Evolutionary conservation across 345 rosid genomes (phyloP).

Genomic region (Firmiana major): DNA sequence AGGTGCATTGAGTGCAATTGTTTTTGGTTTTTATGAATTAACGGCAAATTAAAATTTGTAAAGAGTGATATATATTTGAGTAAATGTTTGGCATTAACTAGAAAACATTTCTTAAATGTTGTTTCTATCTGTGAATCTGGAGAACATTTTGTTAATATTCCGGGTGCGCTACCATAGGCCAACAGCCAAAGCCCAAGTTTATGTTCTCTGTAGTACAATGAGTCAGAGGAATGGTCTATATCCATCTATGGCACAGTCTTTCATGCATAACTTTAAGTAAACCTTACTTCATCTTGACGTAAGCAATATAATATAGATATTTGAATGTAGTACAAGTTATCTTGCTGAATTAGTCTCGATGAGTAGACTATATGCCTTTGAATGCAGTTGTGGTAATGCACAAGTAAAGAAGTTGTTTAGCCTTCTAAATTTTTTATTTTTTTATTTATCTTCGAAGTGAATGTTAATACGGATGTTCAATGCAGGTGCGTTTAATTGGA

Average conservation of each 20-base stretch:
- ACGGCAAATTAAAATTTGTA: neutral
- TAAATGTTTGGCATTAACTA: neutral
- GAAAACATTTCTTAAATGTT: neutral
- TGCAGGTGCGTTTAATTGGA: constrained; percentile 86
- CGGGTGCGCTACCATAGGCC: neutral
- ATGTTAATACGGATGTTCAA: neutral
- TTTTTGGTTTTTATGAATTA: neutral
- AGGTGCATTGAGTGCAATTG: neutral
- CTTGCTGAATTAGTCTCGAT: neutral
- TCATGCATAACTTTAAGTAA: neutral
- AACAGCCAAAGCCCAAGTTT: neutral
- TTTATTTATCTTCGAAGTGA: neutral
- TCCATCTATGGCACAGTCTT: neutral
- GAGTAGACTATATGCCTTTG: neutral
- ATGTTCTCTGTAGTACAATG: neutral
- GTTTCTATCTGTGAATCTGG: neutral
- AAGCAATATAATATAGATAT: neutral
- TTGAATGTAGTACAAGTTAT: neutral
- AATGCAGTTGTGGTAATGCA: neutral
- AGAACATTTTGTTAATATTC: neutral
- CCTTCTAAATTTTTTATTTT: neutral
- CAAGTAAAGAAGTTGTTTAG: neutral
- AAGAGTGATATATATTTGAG: neutral
- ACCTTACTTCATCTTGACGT: neutral
- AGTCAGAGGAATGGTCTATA: neutral